Evolutionary conservation across 2,329 filamentous ascomycete species (phyloP), one percentile per base, ranked within the genome.

Genomic region (Claviceps pazoutovae): DNA sequence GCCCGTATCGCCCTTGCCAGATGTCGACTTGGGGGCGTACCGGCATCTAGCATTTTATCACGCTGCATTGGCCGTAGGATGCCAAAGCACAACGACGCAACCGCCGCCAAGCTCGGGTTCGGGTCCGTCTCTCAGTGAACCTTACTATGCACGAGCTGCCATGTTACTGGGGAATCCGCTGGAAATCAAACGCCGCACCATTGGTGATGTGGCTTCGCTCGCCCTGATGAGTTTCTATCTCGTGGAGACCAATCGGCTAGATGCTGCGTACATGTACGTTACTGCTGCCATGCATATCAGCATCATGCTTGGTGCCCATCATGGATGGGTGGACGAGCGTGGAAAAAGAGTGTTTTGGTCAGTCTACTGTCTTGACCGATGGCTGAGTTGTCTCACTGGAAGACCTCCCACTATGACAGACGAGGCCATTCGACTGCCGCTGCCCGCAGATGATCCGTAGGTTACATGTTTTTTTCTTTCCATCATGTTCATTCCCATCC

Each of bases 301-400:
- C 46, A 67, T 75, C 46, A 71, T 71, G 63, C 69, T 72, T 37
- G 74, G 74, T n/a, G 64, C 72, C 1, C 71, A 76, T 55, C 62
- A 68, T 14, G 71, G 71, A 3, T 68, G 64, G 56, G 61, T 66
- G 3, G 66, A 73, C 43, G 73, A 76, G 56, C 59, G 60, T 21
- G 68, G 67, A 1, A 74, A 71, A 56, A 63, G 74, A 38, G 64
- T 72, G 5, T 76, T 77, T 51, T 77, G 74, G 74, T 76, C 73
- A 0, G 63, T 76, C 2, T 76, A 74, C 52, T 66, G 73, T n/a
- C 59, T 77, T 14, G 73, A 76, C 55, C 66, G 73, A 46, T 75
- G 64, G 61, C 55, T 76, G 43, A 71, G 73, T 54, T 74, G 71
- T 51, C 61, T 76, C 4, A 72, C 74, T 65, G 74, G 74, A 5